Evolutionary conservation across 805 yeast species (phyloP).

Genomic region (Starmerella bombicola): DNA sequence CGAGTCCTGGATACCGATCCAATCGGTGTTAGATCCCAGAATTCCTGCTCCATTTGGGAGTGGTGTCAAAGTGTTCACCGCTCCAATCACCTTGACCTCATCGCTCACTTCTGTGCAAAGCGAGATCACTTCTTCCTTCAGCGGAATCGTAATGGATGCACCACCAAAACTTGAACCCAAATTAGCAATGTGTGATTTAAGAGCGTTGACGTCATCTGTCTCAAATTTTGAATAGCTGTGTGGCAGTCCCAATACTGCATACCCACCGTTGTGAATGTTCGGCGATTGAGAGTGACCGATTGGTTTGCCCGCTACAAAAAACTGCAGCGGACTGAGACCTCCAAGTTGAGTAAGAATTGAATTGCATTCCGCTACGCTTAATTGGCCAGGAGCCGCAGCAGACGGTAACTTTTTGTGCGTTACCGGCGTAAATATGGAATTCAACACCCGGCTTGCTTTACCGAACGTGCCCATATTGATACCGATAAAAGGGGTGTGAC

Average conservation of each 20-base stretch:
- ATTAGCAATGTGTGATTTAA: constrained; percentile 39
- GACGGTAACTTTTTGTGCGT: constrained; percentile 57
- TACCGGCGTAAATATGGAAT: constrained; percentile 68
- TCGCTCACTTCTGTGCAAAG: constrained; percentile 52
- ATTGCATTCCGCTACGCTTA: constrained; percentile 55
- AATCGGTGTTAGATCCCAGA: constrained; percentile 85
- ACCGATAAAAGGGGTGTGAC: constrained; percentile 61
- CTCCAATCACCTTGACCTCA: constrained; percentile 79
- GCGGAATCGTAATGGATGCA: constrained; percentile 88
- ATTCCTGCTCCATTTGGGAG: constrained; percentile 32
- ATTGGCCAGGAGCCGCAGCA: constrained; percentile 71
- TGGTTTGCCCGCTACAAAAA: constrained; percentile 71
- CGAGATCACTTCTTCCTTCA: constrained; percentile 68
- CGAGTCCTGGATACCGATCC: constrained; percentile 74
- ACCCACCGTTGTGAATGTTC: constrained; percentile 68
- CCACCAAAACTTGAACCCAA: constrained; percentile 62
- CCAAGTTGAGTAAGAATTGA: constrained; percentile 47
- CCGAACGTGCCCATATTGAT: constrained; percentile 72
- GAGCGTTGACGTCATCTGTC: constrained; percentile 48
- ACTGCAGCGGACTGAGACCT: constrained; percentile 43
- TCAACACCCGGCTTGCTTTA: constrained; percentile 65
- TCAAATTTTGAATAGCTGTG: constrained; percentile 56
- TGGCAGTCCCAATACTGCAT: constrained; percentile 63
- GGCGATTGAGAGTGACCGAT: constrained; percentile 85
- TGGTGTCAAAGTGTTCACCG: constrained; percentile 77